phyloP scores from a whole-genome alignment of 257 asterid genomes.

The Hygrophila difformis region DNA sequence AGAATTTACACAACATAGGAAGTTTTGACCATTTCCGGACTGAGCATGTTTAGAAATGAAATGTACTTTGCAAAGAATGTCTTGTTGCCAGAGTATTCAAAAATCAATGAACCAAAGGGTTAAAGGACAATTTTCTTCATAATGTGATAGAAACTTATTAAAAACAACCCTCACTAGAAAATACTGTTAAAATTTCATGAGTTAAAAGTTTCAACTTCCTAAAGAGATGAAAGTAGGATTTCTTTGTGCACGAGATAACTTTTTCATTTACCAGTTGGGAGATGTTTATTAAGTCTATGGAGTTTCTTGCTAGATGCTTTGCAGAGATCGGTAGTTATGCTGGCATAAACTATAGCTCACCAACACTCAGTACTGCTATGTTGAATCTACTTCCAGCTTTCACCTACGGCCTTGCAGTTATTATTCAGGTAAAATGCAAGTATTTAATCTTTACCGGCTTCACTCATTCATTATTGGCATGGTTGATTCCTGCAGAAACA shows the following conservation, averaged over 20 bases:
- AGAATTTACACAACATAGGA: no score
- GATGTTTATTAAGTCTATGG: conserved; percentile 10
- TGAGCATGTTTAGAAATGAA: background rate
- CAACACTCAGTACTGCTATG: conserved; percentile 66
- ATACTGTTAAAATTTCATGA: background rate
- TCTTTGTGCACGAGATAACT: background rate
- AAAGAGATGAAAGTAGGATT: background rate
- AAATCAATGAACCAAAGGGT: background rate
- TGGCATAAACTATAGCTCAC: conserved; percentile 66
- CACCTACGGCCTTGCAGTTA: conserved; percentile 45
- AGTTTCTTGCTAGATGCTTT: conserved; percentile 30
- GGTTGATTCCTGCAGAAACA: background rate
- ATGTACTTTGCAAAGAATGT: background rate
- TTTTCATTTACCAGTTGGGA: background rate
- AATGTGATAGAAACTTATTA: no score
- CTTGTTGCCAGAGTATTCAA: background rate
- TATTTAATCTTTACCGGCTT: background rate
- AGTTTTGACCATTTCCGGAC: no score
- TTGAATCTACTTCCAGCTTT: conserved; percentile 66
- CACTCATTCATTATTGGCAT: background rate
- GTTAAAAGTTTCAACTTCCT: background rate
- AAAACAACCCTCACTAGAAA: no score
- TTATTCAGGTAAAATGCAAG: conserved; percentile 33
- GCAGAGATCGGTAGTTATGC: conserved; percentile 43
- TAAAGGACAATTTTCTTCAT: background rate